Evolutionary conservation across 495 filamentous ascomycete genomes (phyloP).

Genomic region (Xylaria intraflava): DNA sequence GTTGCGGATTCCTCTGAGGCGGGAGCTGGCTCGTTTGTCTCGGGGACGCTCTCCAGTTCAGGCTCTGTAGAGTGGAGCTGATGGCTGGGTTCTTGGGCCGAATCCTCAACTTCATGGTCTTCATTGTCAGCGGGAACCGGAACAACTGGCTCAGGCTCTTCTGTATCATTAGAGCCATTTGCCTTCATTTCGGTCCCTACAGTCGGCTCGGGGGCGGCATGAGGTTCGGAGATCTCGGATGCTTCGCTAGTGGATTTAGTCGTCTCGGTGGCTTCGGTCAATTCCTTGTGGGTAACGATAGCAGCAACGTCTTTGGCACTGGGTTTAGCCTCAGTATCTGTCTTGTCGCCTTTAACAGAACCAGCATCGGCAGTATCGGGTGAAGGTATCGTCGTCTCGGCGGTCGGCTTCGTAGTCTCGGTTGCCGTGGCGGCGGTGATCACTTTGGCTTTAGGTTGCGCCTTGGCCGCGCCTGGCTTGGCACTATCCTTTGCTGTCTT

Average conservation of each 20-base stretch:
- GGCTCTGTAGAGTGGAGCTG: neutral
- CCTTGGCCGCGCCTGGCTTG: conserved; percentile 23
- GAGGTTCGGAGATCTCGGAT: neutral
- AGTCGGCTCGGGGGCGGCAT: neutral
- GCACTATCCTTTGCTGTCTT: conserved; percentile 11
- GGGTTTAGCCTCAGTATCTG: conserved; percentile 8
- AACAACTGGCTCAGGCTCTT: conserved; percentile 4
- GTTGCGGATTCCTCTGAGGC: neutral
- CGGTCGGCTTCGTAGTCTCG: conserved; percentile 26
- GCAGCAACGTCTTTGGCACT: neutral
- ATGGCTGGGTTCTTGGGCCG: conserved; percentile 15
- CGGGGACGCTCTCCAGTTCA: neutral
- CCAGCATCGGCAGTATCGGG: conserved; percentile 11
- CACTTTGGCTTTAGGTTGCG: conserved; percentile 19
- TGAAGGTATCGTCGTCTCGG: conserved; percentile 19
- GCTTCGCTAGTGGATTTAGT: neutral
- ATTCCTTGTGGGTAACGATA: too few relatives aligned
- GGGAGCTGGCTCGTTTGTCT: neutral
- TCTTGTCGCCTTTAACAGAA: conserved; percentile 9
- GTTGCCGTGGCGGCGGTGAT: conserved; percentile 25
- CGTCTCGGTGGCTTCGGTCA: neutral
- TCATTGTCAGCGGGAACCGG: conserved; percentile 9
- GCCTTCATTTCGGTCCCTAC: neutral
- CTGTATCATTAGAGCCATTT: neutral
- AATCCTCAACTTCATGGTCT: conserved; percentile 20